A percentile compares a stretch with the other conserved stretches of the same genome.
These are phyloP conservation scores for Phanerochaete carnosa DNA, from an alignment of 768 basidiomycete species.

Conservation along the genomic window DNA sequence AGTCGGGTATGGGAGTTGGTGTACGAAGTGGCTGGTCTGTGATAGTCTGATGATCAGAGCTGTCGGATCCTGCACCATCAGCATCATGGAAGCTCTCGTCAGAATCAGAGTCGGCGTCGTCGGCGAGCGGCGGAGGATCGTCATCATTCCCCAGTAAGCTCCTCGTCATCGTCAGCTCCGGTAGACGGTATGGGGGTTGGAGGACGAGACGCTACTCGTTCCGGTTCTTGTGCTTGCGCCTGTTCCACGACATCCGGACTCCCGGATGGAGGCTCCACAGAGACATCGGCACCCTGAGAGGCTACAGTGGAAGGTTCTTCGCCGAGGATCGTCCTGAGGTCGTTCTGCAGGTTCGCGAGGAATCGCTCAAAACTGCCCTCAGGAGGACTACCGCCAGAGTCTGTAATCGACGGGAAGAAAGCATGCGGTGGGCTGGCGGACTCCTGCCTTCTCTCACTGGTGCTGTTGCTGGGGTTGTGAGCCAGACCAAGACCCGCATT, in stretches of 20 bases:
- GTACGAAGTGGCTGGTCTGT: conserved; percentile 5
- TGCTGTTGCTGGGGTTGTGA: background rate
- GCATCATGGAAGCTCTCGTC: conserved; percentile 20
- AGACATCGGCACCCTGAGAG: background rate
- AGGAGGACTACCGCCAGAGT: conserved; percentile 29
- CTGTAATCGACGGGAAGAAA: conserved; percentile 2
- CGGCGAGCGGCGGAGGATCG: conserved; percentile 30
- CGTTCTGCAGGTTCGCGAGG: conserved; percentile 72
- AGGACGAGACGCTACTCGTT: background rate
- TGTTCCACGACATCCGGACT: background rate
- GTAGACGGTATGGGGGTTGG: background rate
- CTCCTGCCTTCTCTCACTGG: background rate
- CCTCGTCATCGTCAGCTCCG: conserved; percentile 7
- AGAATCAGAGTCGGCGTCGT: conserved; percentile 31
- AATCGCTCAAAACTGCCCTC: conserved; percentile 82
- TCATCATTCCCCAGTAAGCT: conserved; percentile 15
- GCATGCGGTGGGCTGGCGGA: background rate
- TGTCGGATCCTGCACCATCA: conserved; percentile 12
- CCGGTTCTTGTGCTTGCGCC: background rate
- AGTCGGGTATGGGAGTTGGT: conserved; percentile 23
- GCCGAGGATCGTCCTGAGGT: conserved; percentile 62
- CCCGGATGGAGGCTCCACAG: background rate
- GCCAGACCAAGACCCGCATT: conserved; percentile 56
- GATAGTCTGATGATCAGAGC: background rate
- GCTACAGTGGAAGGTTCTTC: conserved; percentile 21